Base-by-base conservation (phyloP, 257 asterid genomes). In the Solanum habrochaites region DNA sequence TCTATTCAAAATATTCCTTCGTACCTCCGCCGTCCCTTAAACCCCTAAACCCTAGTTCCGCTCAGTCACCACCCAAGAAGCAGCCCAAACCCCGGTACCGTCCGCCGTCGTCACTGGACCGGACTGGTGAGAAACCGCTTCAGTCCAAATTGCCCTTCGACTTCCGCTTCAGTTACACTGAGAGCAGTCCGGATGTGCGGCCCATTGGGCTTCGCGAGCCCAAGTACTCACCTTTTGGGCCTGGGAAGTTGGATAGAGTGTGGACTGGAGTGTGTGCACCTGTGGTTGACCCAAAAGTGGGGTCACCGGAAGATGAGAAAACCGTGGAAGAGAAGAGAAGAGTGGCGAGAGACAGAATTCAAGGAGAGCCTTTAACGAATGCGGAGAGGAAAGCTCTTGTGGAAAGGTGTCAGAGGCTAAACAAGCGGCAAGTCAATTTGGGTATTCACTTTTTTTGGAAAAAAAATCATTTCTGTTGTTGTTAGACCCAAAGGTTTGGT, bases 261-360 rank as follows among this genome's bases (percentile, higher is more conserved):
- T 97, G 99, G 99, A 95, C 99, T 2, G 99, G 99, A 47, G 97
- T 95, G 43, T 97, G 99, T 87, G 98, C 99, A 67, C 98, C 99
- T 23, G 98, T 93, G 16, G 88, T 94, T 81, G 99, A 95, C 90
- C 98, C 97, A 12, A 93, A 92, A 62, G 93, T 62, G 90, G 94
- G 95, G 90, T 89, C 94, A 4, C 83, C 87, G 7, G 94, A 85
- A 83, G 60, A 86, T 72, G 98, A 94, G 35, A 88, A 60, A 85
- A 95, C 92, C 47, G 86, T 95, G 95, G 96, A 90, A 92, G 95
- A 91, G 96, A 94, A 93, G 93, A 92, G 94, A 93, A 90, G 90
- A 88, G 82, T 77, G 86, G 89, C 88, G 92, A 90, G 93, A 74
- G 94, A 93, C 75, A 91, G 87, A 40, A 86, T 93, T 85, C 97